Percentiles rank a stretch among this genome's conserved stretches.
Conservation (phyloP, 225 moss, liverwort and hornwort species). For the Pseudoscleropodium purum region DNA sequence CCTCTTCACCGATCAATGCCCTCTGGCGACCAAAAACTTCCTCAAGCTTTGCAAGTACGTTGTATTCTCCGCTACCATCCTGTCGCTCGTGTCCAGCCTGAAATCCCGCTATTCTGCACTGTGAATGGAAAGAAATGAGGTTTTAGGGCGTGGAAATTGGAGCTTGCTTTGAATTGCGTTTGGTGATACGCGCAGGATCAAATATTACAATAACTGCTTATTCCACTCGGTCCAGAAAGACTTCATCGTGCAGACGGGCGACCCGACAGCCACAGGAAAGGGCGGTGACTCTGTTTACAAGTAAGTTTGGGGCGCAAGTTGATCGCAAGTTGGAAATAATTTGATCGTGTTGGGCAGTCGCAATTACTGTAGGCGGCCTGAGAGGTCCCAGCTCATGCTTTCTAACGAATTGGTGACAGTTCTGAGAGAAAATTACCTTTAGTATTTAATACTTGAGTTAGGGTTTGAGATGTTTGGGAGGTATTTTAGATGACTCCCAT, state of each 20-base stretch:
- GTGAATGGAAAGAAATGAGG: constrained; percentile 7
- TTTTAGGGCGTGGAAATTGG: constrained; percentile 7
- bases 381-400: background rate
- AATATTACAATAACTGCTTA: constrained; percentile 91
- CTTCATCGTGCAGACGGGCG: constrained; percentile 94
- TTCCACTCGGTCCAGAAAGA: constrained; percentile 91
- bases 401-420: background rate
- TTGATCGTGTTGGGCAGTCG: background rate
- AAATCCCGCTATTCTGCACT: background rate
- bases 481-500: background rate
- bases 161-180: background rate
- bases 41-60: constrained; percentile 97
- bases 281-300: constrained; percentile 97
- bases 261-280: constrained; percentile 72
- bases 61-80: background rate
- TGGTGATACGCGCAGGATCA: constrained; percentile 64
- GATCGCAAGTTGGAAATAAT: background rate
- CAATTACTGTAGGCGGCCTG: background rate
- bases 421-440: background rate
- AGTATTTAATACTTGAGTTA: background rate
- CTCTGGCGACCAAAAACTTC: constrained; percentile 82
- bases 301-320: constrained; percentile 21
- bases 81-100: background rate
- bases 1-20: constrained; percentile 77
- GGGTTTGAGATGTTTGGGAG: background rate